Conservation (phyloP, 108 stramenopile genomes). For the Licmophora abbreviata region DNA sequence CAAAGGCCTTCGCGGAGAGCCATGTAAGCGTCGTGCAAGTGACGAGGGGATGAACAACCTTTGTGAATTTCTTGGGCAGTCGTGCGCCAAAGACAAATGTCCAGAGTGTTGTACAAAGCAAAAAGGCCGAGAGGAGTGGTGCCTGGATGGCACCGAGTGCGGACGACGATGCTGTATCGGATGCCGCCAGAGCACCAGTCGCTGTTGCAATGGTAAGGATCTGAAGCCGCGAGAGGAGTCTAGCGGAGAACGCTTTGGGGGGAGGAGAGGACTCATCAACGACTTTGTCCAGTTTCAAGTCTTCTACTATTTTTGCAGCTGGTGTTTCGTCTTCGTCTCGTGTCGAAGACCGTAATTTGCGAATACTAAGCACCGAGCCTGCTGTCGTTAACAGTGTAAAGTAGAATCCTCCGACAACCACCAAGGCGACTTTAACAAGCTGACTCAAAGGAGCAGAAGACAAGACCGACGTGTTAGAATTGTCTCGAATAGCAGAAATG, state of each 20-base stretch:
- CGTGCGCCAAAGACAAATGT: conserved; percentile 69
- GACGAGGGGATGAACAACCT: conserved; percentile 58
- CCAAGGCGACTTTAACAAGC: conserved; percentile 40
- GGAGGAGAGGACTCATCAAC: conserved; percentile 1
- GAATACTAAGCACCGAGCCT: conserved; percentile 47
- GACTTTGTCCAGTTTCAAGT: neutral
- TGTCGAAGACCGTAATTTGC: conserved; percentile 14
- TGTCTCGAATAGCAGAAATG: neutral
- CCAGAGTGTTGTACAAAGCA: conserved; percentile 49
- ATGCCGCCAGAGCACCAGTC: conserved; percentile 16
- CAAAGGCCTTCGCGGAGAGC: conserved; percentile 26
- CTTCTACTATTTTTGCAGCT: neutral
- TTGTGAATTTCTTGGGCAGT: conserved; percentile 51
- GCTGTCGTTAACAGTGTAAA: conserved; percentile 73
- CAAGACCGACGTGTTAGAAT: neutral
- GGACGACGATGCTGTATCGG: conserved; percentile 5
- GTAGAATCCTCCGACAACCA: conserved; percentile 63
- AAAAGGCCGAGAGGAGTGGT: conserved; percentile 32
- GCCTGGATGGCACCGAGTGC: conserved; percentile 7
- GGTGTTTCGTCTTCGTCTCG: neutral
- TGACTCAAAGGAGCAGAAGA: conserved; percentile 4
- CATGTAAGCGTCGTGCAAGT: conserved; percentile 61
- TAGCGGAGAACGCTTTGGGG: conserved; percentile 42
- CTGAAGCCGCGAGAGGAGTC: conserved; percentile 19
- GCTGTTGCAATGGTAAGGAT: conserved; percentile 23